Conservation (phyloP, 352 stramenopile species). For the Aphanomyces stellatus region DNA sequence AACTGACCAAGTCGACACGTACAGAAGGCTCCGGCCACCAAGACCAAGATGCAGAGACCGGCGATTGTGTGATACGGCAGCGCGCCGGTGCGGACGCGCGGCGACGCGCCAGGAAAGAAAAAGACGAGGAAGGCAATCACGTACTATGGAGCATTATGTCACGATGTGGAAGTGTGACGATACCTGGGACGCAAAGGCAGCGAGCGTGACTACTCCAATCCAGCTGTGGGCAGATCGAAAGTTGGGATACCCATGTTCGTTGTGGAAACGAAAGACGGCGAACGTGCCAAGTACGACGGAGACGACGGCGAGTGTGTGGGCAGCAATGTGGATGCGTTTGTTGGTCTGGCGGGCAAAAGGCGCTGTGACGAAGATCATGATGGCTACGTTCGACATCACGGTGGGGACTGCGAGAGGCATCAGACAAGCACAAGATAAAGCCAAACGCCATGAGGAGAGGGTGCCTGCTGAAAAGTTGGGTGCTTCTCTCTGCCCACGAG, state of each 20-base stretch:
- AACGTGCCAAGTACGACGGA: conserved; percentile 48
- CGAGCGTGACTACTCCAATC: conserved; percentile 56
- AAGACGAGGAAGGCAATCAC: conserved; percentile 46
- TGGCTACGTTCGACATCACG: background rate
- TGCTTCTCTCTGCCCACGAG: conserved; percentile 51
- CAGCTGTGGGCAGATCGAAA: conserved; percentile 84
- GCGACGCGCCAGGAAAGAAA: conserved; percentile 57
- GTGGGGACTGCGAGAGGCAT: no score
- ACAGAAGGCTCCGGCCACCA: no score
- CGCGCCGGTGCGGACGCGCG: conserved; percentile 29
- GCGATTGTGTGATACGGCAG: conserved; percentile 63
- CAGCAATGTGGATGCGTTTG: conserved; percentile 51
- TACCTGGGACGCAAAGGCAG: conserved; percentile 45
- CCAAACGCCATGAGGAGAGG: conserved; percentile 79
- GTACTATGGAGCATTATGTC: background rate
- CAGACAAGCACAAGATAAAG: conserved; percentile 66
- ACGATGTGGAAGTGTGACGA: background rate
- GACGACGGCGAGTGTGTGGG: conserved; percentile 55
- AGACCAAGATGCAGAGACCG: no score
- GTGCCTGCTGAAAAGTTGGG: conserved; percentile 80
- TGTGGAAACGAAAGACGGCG: conserved; percentile 82
- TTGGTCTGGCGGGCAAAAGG: conserved; percentile 9
- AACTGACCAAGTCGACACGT: no score
- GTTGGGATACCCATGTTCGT: conserved; percentile 78
- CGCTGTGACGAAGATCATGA: background rate